Evolutionary conservation across 1,284 basidiomycete genomes (phyloP).

Genomic region (Rhodotorula sp.): DNA sequence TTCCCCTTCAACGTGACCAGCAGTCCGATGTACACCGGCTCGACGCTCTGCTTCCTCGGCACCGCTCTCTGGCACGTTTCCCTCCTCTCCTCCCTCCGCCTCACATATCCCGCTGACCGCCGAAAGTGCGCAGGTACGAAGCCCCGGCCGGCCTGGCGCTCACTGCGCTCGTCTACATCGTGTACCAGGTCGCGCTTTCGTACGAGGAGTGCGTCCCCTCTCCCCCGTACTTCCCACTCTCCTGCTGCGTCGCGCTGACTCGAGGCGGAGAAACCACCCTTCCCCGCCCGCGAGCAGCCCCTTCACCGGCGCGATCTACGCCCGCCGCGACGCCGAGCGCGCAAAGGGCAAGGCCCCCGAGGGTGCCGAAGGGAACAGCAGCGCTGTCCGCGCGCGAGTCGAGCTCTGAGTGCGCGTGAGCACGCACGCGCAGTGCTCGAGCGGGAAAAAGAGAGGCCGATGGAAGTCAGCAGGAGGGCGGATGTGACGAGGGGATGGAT

Average conservation of each 20-base stretch:
- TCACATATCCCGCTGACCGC: not conserved
- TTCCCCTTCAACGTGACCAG: slow-evolving; percentile 95
- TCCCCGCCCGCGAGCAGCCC: slow-evolving; percentile 17
- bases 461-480: not conserved
- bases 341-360: slow-evolving; percentile 8
- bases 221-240: too few species aligned
- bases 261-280: too few species aligned
- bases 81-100: not conserved
- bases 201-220: slow-evolving; percentile 71
- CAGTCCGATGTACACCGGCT: slow-evolving; percentile 96
- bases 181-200: slow-evolving; percentile 77
- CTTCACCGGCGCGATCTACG: slow-evolving; percentile 43
- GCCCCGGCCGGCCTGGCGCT: slow-evolving; percentile 76
- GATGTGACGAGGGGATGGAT: not conserved
- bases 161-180: slow-evolving; percentile 73
- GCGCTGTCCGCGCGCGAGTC: not conserved
- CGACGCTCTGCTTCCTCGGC: slow-evolving; percentile 80
- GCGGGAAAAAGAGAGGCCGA: not conserved
- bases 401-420: slow-evolving; percentile 13
- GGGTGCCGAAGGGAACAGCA: not conserved
- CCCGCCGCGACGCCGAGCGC: slow-evolving; percentile 32
- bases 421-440: too few species aligned
- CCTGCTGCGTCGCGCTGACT: not conserved
- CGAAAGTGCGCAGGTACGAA: slow-evolving; percentile 64
- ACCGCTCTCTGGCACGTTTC: slow-evolving; percentile 72